A percentile compares a stretch with the other conserved stretches of the same genome.
phyloP scores from a whole-genome alignment of 495 filamentous ascomycete genomes.

The Apiosordaria backusii region DNA sequence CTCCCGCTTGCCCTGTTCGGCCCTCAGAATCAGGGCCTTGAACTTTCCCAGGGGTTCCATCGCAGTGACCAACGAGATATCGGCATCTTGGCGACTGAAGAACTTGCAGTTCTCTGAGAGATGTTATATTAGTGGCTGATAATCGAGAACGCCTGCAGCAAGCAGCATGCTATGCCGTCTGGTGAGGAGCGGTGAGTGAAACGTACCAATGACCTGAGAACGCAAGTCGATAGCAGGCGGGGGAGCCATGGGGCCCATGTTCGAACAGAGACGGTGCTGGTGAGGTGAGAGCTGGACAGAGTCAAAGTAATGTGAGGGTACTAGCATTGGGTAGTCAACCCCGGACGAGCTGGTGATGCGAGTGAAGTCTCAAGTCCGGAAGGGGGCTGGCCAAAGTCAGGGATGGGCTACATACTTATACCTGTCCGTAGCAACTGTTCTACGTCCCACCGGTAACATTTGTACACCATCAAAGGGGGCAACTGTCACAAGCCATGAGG shows the following conservation, averaged over 20 bases:
- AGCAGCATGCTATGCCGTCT: neutral
- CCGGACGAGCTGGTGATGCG: conserved; percentile 4
- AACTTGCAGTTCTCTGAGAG: conserved; percentile 41
- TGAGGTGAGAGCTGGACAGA: neutral
- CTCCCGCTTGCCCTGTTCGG: conserved; percentile 29
- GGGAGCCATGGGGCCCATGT: conserved; percentile 21
- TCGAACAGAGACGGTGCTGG: neutral
- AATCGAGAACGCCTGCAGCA: neutral
- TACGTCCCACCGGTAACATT: neutral
- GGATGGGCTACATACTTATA: conserved; percentile 11
- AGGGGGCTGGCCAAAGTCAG: neutral
- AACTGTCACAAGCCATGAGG: neutral
- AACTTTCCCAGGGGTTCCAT: conserved; percentile 33
- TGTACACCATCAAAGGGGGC: neutral
- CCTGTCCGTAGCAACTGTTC: neutral
- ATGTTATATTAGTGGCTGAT: neutral
- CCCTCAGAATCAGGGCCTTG: conserved; percentile 33
- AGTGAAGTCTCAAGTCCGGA: neutral
- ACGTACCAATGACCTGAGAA: conserved; percentile 24
- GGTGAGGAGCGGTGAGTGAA: conserved; percentile 1
- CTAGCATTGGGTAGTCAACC: conserved; percentile 16
- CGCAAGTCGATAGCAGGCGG: conserved; percentile 15
- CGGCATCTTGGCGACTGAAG: conserved; percentile 27
- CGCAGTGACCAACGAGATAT: conserved; percentile 32
- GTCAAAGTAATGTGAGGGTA: conserved; percentile 10